phyloP scores from a whole-genome alignment of 306 rosid genomes.

The Senna tora region DNA sequence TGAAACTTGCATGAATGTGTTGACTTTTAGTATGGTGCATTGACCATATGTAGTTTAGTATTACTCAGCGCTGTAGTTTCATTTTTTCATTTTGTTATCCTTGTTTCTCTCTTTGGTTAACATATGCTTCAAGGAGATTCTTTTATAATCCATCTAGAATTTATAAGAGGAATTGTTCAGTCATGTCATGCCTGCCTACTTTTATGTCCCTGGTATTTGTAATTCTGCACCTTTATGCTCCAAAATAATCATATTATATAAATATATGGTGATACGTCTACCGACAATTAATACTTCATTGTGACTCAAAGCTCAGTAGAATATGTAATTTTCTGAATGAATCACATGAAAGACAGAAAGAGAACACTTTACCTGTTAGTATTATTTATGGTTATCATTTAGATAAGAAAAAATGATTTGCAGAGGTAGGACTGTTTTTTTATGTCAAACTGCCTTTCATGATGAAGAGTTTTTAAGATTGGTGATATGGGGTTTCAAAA shows the following conservation, averaged over 20 bases:
- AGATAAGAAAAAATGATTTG: slow-evolving; percentile 23
- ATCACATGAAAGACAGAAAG: not conserved
- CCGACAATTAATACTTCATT: not conserved
- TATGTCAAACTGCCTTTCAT: slow-evolving; percentile 5
- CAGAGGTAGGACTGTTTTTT: not conserved
- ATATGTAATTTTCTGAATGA: not conserved
- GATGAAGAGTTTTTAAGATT: not conserved
- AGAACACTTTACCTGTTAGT: slow-evolving; percentile 2
- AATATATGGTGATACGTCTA: not conserved
- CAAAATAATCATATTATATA: not conserved
- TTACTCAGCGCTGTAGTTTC: not conserved
- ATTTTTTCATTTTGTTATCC: not conserved
- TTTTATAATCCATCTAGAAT: not conserved
- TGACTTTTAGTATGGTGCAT: not conserved
- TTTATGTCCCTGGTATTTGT: not conserved
- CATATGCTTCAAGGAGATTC: not conserved
- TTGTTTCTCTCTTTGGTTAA: not conserved
- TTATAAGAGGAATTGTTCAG: not conserved
- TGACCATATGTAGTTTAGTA: slow-evolving; percentile 1
- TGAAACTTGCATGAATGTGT: not conserved
- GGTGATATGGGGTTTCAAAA: slow-evolving; percentile 8
- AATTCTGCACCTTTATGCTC: not conserved
- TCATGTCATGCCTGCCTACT: slow-evolving; percentile 22
- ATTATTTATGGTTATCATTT: not conserved
- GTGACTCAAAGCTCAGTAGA: not conserved